These are phyloP conservation scores for Phytophthora palmivora DNA, from an alignment of 352 stramenopile species.

Conservation along the genomic window DNA sequence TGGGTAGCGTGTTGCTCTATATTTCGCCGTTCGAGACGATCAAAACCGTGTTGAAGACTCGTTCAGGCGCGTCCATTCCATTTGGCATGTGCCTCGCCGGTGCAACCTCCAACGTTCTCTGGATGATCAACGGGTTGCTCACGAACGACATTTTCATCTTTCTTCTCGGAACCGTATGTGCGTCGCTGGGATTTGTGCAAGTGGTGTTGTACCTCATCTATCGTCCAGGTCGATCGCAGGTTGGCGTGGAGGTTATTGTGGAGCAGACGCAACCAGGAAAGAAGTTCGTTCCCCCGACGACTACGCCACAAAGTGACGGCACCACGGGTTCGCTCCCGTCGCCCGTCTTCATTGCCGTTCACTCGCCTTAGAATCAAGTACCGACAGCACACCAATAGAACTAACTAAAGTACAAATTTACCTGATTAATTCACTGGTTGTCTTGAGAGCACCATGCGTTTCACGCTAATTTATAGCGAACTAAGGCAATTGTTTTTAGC, in stretches of 20 bases:
- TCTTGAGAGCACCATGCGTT: slow-evolving; percentile 4
- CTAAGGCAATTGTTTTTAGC: no score
- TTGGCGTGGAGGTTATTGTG: slow-evolving; percentile 1
- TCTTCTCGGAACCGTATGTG: slow-evolving; percentile 33
- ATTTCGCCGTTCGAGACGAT: slow-evolving; percentile 42
- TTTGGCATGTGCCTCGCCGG: slow-evolving; percentile 36
- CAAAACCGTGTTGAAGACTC: slow-evolving; percentile 36
- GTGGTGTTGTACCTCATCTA: slow-evolving; percentile 40
- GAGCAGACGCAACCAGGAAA: slow-evolving; percentile 5
- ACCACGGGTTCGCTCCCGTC: slow-evolving; percentile 4
- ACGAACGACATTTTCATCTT: slow-evolving; percentile 49
- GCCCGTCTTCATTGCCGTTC: slow-evolving; percentile 30
- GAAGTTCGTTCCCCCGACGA: slow-evolving; percentile 25
- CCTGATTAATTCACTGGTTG: background rate
- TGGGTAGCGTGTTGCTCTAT: slow-evolving; percentile 43
- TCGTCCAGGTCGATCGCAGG: slow-evolving; percentile 14
- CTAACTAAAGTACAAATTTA: slow-evolving; percentile 7
- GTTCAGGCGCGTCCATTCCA: slow-evolving; percentile 35
- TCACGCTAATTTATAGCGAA: slow-evolving; percentile 10
- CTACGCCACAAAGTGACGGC: slow-evolving; percentile 8
- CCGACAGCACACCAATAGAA: slow-evolving; percentile 8
- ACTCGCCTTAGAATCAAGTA: slow-evolving; percentile 17
- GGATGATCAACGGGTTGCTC: slow-evolving; percentile 48
- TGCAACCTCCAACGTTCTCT: slow-evolving; percentile 37
- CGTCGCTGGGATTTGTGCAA: slow-evolving; percentile 27